Percentiles rank a stretch among this genome's conserved stretches.
Evolutionary conservation across 768 basidiomycete species (phyloP).

Genomic region (Leccinellum luteum): DNA sequence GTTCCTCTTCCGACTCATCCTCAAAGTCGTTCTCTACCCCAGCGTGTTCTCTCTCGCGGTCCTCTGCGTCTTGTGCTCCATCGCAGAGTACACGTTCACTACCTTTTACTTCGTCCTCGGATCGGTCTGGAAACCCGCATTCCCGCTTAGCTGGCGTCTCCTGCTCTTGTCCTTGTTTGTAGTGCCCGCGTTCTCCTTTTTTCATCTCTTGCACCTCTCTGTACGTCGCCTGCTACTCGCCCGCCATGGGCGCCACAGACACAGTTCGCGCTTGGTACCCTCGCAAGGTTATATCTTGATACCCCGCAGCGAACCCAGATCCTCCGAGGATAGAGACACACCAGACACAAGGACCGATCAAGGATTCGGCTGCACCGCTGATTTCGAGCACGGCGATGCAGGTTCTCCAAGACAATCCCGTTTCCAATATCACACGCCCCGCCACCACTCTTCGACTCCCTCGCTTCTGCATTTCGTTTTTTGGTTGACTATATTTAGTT

Average conservation of each 20-base stretch:
- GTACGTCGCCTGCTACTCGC: neutral
- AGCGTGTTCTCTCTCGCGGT: neutral
- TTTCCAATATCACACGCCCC: neutral
- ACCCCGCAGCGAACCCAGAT: slow-evolving; percentile 1
- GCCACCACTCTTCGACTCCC: neutral
- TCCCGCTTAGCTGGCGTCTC: slow-evolving; percentile 21
- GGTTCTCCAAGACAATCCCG: neutral
- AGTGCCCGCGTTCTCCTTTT: slow-evolving; percentile 9
- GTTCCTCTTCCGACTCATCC: neutral
- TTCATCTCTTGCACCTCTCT: slow-evolving; percentile 9
- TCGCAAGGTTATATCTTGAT: slow-evolving; percentile 13
- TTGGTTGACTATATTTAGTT: slow-evolving; percentile 5
- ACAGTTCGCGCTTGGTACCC: neutral
- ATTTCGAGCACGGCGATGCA: neutral
- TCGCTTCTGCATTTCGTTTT: neutral
- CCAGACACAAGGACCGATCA: neutral
- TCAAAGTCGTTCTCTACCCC: neutral
- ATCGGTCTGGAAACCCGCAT: slow-evolving; percentile 15
- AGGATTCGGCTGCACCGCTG: neutral
- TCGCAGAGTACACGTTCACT: slow-evolving; percentile 10
- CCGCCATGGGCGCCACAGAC: neutral
- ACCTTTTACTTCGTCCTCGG: slow-evolving; percentile 5
- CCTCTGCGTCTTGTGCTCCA: slow-evolving; percentile 5
- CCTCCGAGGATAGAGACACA: neutral
- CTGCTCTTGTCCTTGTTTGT: slow-evolving; percentile 12